Evolutionary conservation across 805 yeast species (phyloP), one percentile per base, ranked within the genome.

Genomic region (Lipomyces mesembrius): DNA sequence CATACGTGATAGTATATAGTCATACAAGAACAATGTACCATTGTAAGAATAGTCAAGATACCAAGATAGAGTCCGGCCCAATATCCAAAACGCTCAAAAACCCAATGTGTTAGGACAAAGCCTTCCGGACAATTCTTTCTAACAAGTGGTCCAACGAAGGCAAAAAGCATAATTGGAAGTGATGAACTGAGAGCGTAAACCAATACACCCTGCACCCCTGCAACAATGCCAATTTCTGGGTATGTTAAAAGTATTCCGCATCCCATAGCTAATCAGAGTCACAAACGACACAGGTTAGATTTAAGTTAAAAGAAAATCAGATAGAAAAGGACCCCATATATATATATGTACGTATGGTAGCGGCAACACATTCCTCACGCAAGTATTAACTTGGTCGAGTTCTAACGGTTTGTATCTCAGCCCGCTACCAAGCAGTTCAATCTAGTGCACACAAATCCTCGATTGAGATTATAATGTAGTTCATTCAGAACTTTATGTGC

Each of bases 21-120:
- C 34, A 49, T 32, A 22, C 25, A 29, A 27, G n/a, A 37, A n/a
- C 3, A 12, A 43, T 12, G n/a, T 60, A 64, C 67, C 84, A 93
- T 84, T 8, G 97, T 92, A 71, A 93, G 82, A 62, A 93, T 84
- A 0, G 97, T 91, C 77, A 92, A 91, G 57, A 86, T 87, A 14
- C 96, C 88, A 57, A 93, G 78, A 72, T 91, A 90, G 71, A 91
- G 79, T 0, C 91, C 89, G 2, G 96, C 83, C 17, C 88, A 78
- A 4, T 82, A 75, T 1, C 97, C 98, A 76, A 83, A 93, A 72
- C 97, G 81, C 58, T 85, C 85, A 75, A 91, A 85, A n/a, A 91
- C 94, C 98, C 98, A 93, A 76, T 93, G 97, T 3, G 97, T 92
- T 72, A 93, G 80, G 34, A 93, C 92, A 76, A 93, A 93, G 2